These are phyloP conservation scores for Kodamaea kaohsiungensis DNA, from an alignment of 805 yeast genomes.

Conservation along the genomic window DNA sequence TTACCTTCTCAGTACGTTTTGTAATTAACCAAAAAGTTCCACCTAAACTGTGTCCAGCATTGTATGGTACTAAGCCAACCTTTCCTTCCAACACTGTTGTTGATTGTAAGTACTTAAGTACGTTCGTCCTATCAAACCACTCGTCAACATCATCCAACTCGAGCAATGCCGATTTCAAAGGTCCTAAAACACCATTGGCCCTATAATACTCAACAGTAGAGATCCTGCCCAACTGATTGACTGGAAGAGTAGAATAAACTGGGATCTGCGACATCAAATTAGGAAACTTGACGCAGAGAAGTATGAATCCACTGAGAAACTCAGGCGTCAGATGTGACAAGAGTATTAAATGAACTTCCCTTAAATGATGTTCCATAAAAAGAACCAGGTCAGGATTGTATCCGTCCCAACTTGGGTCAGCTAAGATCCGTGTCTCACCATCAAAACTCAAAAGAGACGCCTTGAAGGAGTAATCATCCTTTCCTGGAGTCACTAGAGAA, in stretches of 20 bases:
- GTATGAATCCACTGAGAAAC: constrained; percentile 77
- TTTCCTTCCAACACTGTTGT: constrained; percentile 65
- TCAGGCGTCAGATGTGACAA: constrained; percentile 86
- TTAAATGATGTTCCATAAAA: constrained; percentile 35
- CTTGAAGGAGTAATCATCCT: constrained; percentile 26
- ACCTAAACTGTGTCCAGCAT: constrained; percentile 92
- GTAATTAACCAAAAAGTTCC: constrained; percentile 86
- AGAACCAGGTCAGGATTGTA: constrained; percentile 30
- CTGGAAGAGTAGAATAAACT: constrained; percentile 88
- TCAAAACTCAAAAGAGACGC: constrained; percentile 62
- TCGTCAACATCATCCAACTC: constrained; percentile 77
- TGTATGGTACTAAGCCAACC: constrained; percentile 72
- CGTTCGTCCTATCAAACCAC: constrained; percentile 67
- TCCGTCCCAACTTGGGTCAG: constrained; percentile 81
- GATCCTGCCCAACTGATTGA: constrained; percentile 80
- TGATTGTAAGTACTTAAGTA: constrained; percentile 80
- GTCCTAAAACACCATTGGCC: constrained; percentile 73
- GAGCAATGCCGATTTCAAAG: constrained; percentile 53
- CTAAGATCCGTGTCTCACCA: constrained; percentile 50
- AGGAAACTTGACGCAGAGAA: constrained; percentile 60
- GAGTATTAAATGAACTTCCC: constrained; percentile 63
- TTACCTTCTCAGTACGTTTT: constrained; percentile 73
- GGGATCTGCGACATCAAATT: constrained; percentile 61
- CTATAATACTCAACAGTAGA: constrained; percentile 83
- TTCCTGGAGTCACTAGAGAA: constrained; percentile 9